Conservation (phyloP, 176 grass and related monocot genomes). For the Oryza rufipogon region DNA sequence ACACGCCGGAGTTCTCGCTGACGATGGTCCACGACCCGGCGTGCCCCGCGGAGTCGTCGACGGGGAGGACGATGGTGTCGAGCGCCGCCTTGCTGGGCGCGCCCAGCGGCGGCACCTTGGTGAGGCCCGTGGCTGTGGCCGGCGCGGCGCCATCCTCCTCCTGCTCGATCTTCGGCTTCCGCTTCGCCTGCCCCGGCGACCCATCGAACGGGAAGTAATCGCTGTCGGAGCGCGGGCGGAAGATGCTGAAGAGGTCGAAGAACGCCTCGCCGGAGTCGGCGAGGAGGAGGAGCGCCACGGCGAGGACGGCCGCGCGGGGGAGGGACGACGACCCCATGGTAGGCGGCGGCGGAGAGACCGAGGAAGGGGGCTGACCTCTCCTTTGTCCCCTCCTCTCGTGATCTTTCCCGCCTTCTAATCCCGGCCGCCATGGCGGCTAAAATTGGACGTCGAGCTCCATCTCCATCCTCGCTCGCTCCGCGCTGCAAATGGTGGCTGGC, state of each 20-base stretch:
- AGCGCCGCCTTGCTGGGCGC: slow-evolving; percentile 34
- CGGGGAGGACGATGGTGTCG: slow-evolving; percentile 13
- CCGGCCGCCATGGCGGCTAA: not conserved
- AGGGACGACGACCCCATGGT: slow-evolving; percentile 32
- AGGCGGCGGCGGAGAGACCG: not conserved
- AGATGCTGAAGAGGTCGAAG: slow-evolving; percentile 52
- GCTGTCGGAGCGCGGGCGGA: slow-evolving; percentile 13
- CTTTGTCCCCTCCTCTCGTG: not conserved
- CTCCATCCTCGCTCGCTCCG: not conserved
- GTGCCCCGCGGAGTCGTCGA: not conserved
- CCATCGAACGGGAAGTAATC: slow-evolving; percentile 45
- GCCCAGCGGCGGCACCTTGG: slow-evolving; percentile 21
- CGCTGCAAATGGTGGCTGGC: not conserved
- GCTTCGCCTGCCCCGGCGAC: not conserved
- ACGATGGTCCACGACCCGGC: slow-evolving; percentile 51
- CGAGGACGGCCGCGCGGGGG: slow-evolving; percentile 15
- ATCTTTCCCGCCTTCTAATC: not conserved
- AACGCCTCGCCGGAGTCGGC: slow-evolving; percentile 38
- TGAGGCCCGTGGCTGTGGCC: slow-evolving; percentile 47
- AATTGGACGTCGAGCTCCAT: slow-evolving; percentile 2
- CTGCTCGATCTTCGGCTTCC: slow-evolving; percentile 32
- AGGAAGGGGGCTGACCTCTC: slow-evolving; percentile 20
- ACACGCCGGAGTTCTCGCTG: slow-evolving; percentile 63
- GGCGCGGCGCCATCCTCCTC: slow-evolving; percentile 43
- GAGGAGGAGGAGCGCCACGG: slow-evolving; percentile 39